Percentiles rank a stretch among this genome's conserved stretches.
Evolutionary conservation across 257 asterid species (phyloP).

Genomic region (Salvia hispanica): DNA sequence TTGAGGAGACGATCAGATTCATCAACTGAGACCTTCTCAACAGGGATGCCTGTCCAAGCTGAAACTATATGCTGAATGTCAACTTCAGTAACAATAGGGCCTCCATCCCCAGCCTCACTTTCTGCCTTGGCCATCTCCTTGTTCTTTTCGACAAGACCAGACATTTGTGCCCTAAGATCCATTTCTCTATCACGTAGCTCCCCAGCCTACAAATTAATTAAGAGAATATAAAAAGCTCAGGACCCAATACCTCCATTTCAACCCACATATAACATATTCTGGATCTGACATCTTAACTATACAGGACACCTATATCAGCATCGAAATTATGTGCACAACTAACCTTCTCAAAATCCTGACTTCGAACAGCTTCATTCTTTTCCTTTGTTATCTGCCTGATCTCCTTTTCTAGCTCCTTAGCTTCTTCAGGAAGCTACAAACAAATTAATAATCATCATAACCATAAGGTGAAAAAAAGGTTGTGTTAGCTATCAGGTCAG

Average conservation of each 20-base stretch:
- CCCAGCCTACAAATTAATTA: slow-evolving; percentile 66
- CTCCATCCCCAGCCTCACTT: too few relatives aligned
- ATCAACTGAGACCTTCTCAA: slow-evolving; percentile 85
- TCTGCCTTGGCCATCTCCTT: slow-evolving; percentile 95
- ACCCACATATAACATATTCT: too few relatives aligned
- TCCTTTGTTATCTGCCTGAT: slow-evolving; percentile 95
- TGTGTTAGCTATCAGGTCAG: slow-evolving; percentile 25
- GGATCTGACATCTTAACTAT: not conserved
- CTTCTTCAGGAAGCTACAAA: slow-evolving; percentile 96
- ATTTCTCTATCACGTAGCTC: slow-evolving; percentile 92
- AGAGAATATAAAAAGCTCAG: slow-evolving; percentile 5
- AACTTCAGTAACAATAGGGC: slow-evolving; percentile 84
- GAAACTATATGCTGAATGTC: slow-evolving; percentile 96
- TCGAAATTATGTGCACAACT: not conserved
- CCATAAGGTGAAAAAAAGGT: slow-evolving; percentile 9
- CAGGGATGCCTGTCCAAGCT: slow-evolving; percentile 98
- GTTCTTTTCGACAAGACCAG: slow-evolving; percentile 78
- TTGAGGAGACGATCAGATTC: slow-evolving; percentile 94
- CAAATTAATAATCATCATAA: slow-evolving; percentile 21
- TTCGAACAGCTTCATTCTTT: slow-evolving; percentile 90
- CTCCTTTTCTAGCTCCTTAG: slow-evolving; percentile 94
- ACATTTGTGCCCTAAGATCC: slow-evolving; percentile 92
- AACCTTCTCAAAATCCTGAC: slow-evolving; percentile 98
- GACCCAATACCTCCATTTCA: not conserved
- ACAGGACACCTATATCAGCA: not conserved